Conservation (phyloP, 2,329 filamentous ascomycete species). For the Blumeria graminis region DNA sequence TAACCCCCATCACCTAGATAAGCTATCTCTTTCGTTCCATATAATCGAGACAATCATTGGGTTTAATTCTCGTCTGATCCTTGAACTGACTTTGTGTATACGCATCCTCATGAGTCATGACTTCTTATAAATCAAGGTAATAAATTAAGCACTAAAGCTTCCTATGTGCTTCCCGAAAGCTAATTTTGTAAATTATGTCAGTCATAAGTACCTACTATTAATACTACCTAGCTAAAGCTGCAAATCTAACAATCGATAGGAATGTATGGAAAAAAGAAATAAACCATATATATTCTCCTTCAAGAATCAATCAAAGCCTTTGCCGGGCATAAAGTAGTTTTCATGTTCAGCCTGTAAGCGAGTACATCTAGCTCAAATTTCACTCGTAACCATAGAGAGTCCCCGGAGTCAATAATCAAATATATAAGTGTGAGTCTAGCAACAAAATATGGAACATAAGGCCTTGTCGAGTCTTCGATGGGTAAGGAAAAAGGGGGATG, state of each 20-base stretch:
- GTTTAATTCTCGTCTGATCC: too few species aligned
- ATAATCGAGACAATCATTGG: too few species aligned
- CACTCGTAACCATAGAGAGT: neutral
- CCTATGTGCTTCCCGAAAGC: neutral
- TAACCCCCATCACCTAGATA: too few species aligned
- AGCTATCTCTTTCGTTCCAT: too few species aligned
- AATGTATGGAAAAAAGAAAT: neutral
- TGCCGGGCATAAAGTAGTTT: neutral
- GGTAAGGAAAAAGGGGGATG: neutral
- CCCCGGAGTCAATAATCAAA: neutral
- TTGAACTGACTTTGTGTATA: too few species aligned
- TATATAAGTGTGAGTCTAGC: neutral
- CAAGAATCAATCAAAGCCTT: too few species aligned
- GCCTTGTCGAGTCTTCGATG: neutral
- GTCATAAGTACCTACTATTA: neutral
- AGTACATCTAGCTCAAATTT: neutral
- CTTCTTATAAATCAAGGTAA: too few species aligned
- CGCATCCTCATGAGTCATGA: too few species aligned
- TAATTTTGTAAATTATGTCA: neutral
- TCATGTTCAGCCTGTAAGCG: neutral
- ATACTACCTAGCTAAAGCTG: neutral
- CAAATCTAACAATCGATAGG: neutral
- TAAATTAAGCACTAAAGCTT: neutral
- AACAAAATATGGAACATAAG: neutral
- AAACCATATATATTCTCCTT: too few species aligned